Evolutionary conservation across 805 yeast species (phyloP), one percentile per base, ranked within the genome.

Genomic region (Alloascoidea africana): DNA sequence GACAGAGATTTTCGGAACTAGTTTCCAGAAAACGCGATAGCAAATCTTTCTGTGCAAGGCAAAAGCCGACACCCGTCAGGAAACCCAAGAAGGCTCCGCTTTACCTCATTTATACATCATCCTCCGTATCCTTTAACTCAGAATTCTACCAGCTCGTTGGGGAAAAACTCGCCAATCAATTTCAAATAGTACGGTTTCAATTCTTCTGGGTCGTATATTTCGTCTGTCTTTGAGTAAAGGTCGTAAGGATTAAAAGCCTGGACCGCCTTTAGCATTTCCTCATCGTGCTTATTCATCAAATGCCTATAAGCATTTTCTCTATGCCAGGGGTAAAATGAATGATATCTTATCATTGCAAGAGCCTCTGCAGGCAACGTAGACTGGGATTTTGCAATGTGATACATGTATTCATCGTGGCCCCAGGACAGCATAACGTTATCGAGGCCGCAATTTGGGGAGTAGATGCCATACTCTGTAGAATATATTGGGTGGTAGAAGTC

Each of bases 381-480:
- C 47, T 73, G 77, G 40, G 63, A 61, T 50, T 74, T 76, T 8
- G 82, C 82, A 19, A 77, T 59, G 48, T 76, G 82, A 45, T 76
- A 77, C 81, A 77, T 75, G 54, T 77, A 77, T 49, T 77, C 86
- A 51, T 77, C 86, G 48, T 77, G 86, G 3, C 86, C 86, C 85
- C 84, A 77, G 39, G 81, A 73, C 33, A 77, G 53, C 79, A 77
- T 74, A 17, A 77, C 81, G 32, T 73, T 71, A 41, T 73, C 80
- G 27, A 77, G 52, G 0, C 86, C 86, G 52, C 84, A 76, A 41
- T 70, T 63, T 30, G 66, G 68, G 18, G 70, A 65, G 49, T 77
- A 77, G 19, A 77, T 71, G 2, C 86, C 86, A 50, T 65, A 73
- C 50, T 76, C 75, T 14, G 79, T 63, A 38, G 68, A 70, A 52